Conservation (phyloP, 257 asterid species). For the Nicotiana undulata region DNA sequence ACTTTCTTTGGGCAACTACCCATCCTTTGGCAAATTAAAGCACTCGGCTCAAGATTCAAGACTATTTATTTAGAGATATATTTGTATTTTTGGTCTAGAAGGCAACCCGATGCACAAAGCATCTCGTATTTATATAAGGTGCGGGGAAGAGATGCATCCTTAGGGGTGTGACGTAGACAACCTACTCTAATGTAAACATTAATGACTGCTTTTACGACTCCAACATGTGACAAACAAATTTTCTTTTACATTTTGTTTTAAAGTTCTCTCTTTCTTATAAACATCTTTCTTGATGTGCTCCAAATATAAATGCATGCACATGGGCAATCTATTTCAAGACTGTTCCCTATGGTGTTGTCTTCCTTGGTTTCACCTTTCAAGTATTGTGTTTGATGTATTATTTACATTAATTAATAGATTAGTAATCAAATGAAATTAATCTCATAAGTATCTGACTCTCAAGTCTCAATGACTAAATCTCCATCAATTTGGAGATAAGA, state of each 20-base stretch:
- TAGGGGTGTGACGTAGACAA: too few species aligned
- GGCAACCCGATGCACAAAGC: too few species aligned
- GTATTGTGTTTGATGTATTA: background rate
- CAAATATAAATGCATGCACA: background rate
- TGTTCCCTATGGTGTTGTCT: background rate
- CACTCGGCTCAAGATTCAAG: background rate
- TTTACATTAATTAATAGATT: background rate
- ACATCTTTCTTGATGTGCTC: background rate
- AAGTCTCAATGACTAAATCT: background rate
- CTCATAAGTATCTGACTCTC: background rate
- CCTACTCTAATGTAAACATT: too few species aligned
- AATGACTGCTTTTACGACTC: too few species aligned
- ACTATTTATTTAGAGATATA: background rate
- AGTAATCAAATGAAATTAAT: background rate
- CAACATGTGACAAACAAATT: background rate
- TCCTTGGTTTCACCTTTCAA: background rate
- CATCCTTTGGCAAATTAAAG: background rate
- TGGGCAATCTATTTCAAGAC: background rate
- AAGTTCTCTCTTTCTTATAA: background rate
- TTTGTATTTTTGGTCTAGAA: background rate
- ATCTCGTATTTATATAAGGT: too few species aligned
- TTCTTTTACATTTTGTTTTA: background rate
- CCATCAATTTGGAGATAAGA: background rate
- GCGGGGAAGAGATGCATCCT: fast-evolving
- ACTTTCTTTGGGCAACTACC: conserved; percentile 1